Base-by-base conservation (phyloP, 108 stramenopile genomes). In the Pseudonitzschia pungens region DNA sequence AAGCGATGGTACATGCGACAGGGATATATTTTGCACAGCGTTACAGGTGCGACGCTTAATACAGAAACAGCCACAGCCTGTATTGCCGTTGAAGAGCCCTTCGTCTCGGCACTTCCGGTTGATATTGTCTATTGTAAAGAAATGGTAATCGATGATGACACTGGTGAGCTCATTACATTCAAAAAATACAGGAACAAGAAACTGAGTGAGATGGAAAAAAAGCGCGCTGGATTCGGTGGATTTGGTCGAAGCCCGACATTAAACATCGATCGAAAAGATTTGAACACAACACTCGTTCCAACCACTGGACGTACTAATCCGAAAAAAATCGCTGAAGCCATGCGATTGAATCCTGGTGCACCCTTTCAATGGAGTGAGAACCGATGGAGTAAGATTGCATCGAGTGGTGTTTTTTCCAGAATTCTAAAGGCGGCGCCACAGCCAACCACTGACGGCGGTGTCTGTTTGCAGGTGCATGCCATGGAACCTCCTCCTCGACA, bases 1-100 rank as follows among this genome's bases (percentile, higher is more conserved):
- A 86, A 94, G 52, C 79, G 70, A 32, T 90, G 86, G 86, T 94
- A 94, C 64, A 26, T 48, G n/a, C 80, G 83, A 6, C 69, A 84
- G 22, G 93, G 93, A 1, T 94, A 90, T 78, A 83, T 92, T 44
- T 66, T 91, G 75, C 85, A 91, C 69, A 72, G 78, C 64, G 87
- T 94, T 24, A 92, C 87, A 29, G 83, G 78, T 8, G 83, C 93
- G 28, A 86, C 79, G 7, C 78, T 94, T 26, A 73, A 86, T 59
- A 70, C 89, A 2, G 83, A 79, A 20, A 77, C 84, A 11, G 76
- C 76, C 16, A 84, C 74, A 40, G 79, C 77, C 16, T 78, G 71
- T 52, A 75, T 82, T 53, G 69, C 48, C 33, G 82, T 81, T 51
- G 79, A 85, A 65, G 83, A 84, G 66, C 82, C 88, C 15, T 26